Evolutionary conservation across 164 flowering plant genomes (phyloP), one percentile per base, ranked within the genome.

Genomic region (Tetracentron sinense): DNA sequence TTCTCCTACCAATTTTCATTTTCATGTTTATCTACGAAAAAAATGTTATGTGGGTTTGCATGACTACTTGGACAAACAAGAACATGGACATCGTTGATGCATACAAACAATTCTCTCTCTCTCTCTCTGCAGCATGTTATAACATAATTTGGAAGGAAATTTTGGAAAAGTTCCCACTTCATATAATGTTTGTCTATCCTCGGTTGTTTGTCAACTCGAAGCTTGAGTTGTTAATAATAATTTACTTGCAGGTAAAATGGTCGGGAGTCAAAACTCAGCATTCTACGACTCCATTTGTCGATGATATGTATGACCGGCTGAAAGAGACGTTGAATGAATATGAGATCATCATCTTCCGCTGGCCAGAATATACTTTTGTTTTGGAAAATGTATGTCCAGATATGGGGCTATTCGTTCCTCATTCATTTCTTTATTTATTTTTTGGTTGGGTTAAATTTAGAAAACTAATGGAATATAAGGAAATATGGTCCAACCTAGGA

Each of bases 301-400:
- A 90, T 73, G 98, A 85, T 11, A 86, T 89, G 90, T 92, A 92
- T 76, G 94, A 88, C 5, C 83, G 93, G n/a, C 69, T 92, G 65
- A 82, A 71, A 61, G 96, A 88, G 53, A 90, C 87, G 28, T 49
- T 92, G 74, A 83, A 71, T 49, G 86, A 90, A 61, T 92, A 92
- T 73, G 96, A 88, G 60, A 74, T 82, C 74, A 88, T 92, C 57
- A 84, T 88, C 44, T 76, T 83, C 74, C 89, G 97, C 50, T 92
- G 98, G 98, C 98, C 98, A n/a, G 98, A 92, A 61, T 92, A 90
- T 63, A 84, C 83, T 14, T 82, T 81, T 64, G 86, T 77, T 61
- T 71, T 92, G 38, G 98, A 92, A 72, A 85, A 83, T 75, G 98
- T 92, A 84, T 22, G 93, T 75, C 49, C 1, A 42, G 8, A 29